These are phyloP conservation scores for Hypoxylon subgilvum DNA, from an alignment of 495 filamentous ascomycete species.

Conservation along the genomic window DNA sequence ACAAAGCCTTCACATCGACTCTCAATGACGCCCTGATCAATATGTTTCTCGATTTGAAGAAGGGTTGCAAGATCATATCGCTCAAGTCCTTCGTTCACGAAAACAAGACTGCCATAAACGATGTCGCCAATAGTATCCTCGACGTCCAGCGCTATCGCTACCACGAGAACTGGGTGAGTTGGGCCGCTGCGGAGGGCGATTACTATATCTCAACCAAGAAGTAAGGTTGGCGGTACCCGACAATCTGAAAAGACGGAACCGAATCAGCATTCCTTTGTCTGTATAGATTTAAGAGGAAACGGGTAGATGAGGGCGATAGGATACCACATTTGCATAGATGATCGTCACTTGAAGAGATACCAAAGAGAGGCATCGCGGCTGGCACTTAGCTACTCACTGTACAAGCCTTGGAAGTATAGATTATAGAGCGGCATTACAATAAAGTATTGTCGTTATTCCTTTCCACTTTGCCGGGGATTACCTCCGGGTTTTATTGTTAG, in stretches of 20 bases:
- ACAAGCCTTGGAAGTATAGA: constrained; percentile 25
- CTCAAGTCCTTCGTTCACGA: constrained; percentile 80
- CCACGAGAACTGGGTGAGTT: constrained; percentile 84
- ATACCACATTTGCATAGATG: constrained; percentile 39
- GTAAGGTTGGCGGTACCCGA: constrained; percentile 24
- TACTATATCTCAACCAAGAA: constrained; percentile 92
- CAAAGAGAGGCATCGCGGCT: constrained; percentile 13
- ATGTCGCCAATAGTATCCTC: constrained; percentile 75
- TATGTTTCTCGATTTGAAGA: constrained; percentile 93
- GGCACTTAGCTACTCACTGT: constrained; percentile 13
- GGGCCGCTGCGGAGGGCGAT: constrained; percentile 81
- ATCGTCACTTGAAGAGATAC: constrained; percentile 29
- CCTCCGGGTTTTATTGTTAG: constrained; percentile 25
- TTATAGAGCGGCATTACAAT: constrained; percentile 30
- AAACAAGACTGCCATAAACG: constrained; percentile 73
- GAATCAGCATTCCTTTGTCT: constrained; percentile 12
- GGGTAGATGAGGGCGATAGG: constrained; percentile 22
- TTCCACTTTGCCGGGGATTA: constrained; percentile 3
- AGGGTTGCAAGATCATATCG: constrained; percentile 85
- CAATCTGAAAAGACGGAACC: neutral
- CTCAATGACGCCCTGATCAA: constrained; percentile 85
- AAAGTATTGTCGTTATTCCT: constrained; percentile 4
- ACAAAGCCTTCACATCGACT: constrained; percentile 87
- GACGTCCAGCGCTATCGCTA: constrained; percentile 77
- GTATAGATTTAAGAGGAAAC: constrained; percentile 20